phyloP scores from a whole-genome alignment of 2,329 filamentous ascomycete genomes.

The Ceratocystiopsis minuta region DNA sequence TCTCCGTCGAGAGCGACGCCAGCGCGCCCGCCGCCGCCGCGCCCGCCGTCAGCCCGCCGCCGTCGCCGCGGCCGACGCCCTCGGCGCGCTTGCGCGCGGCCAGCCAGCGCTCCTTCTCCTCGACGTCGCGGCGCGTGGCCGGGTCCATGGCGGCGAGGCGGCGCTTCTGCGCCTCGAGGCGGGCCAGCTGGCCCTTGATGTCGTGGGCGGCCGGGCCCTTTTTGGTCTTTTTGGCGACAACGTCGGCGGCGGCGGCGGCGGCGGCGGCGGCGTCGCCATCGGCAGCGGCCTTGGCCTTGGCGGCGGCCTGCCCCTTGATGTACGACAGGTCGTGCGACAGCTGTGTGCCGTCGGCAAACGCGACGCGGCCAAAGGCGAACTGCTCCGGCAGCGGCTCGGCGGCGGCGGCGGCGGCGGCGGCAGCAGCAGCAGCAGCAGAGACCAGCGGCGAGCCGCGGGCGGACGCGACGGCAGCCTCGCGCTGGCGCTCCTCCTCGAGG shows the following conservation, averaged over 20 bases:
- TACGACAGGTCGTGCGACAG: constrained; percentile 56
- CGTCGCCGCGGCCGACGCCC: constrained; percentile 74
- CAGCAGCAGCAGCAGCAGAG: neutral
- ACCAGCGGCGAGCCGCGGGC: constrained; percentile 38
- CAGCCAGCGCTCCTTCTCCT: constrained; percentile 89
- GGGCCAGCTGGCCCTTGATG: constrained; percentile 67
- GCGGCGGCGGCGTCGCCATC: constrained; percentile 11
- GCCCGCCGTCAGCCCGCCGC: constrained; percentile 5
- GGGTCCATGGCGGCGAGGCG: constrained; percentile 59
- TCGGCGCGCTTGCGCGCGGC: constrained; percentile 77
- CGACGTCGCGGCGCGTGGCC: constrained; percentile 66
- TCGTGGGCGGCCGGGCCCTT: constrained; percentile 58
- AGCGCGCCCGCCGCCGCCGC: constrained; percentile 7
- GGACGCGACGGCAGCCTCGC: constrained; percentile 41
- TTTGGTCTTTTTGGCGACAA: constrained; percentile 31
- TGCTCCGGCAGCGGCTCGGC: constrained; percentile 33
- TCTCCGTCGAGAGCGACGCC: neutral
- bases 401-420: constrained; percentile 29
- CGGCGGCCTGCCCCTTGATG: constrained; percentile 20
- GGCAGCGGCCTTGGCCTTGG: constrained; percentile 10
- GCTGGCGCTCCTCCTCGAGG: constrained; percentile 55
- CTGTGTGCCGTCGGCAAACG: constrained; percentile 70
- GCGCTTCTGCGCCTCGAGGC: constrained; percentile 70
- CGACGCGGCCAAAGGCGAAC: constrained; percentile 82
- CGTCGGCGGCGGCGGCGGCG: constrained; percentile 8